Conservation (phyloP, 164 flowering plant genomes). For the Vitis vinifera region DNA sequence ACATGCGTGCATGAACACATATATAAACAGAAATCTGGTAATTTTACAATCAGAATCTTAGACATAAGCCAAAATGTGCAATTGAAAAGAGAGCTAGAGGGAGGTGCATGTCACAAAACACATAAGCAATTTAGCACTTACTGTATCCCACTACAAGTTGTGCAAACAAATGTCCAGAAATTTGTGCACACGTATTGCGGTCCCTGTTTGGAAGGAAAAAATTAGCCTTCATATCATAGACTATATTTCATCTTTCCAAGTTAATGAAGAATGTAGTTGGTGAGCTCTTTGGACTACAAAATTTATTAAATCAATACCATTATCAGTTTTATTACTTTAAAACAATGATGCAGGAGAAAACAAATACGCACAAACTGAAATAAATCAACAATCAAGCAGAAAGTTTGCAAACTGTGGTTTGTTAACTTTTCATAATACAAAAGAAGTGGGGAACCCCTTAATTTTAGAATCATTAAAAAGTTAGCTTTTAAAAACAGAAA, state of each 20-base stretch:
- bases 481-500: neutral
- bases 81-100: neutral
- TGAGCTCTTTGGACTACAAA: too few relatives aligned
- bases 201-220: slow-evolving; percentile 58
- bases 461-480: neutral
- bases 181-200: slow-evolving; percentile 97
- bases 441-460: neutral
- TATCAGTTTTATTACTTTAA: neutral
- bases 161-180: slow-evolving; percentile 97
- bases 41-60: neutral
- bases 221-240: neutral
- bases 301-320: neutral
- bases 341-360: neutral
- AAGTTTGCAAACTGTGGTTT: neutral
- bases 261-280: too few relatives aligned
- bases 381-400: neutral
- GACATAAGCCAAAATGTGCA: neutral
- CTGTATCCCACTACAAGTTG: slow-evolving; percentile 97
- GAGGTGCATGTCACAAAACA: neutral
- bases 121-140: slow-evolving; percentile 39
- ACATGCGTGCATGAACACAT: neutral
- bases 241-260: neutral
- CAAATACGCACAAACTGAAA: neutral
- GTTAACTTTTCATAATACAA: too few relatives aligned
- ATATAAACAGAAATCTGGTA: neutral